phyloP scores from a whole-genome alignment of 345 rosid species.

The Gynandropsis gynandra region DNA sequence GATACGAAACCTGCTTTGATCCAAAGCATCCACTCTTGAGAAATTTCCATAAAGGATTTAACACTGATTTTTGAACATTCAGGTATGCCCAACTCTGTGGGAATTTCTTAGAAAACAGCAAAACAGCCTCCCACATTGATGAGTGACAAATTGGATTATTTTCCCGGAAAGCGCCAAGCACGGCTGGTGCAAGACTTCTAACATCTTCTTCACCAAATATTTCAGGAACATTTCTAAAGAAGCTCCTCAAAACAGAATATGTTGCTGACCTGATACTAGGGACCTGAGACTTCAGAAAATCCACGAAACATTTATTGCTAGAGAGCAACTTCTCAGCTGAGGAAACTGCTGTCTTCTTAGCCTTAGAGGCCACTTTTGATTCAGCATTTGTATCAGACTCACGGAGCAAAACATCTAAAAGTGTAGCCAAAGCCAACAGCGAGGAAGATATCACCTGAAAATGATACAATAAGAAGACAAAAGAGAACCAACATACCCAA shows the following conservation, averaged over 20 bases:
- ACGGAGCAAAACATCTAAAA: constrained; percentile 63
- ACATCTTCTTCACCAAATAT: constrained; percentile 55
- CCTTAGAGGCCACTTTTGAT: constrained; percentile 65
- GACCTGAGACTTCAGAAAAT: constrained; percentile 63
- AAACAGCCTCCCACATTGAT: constrained; percentile 84
- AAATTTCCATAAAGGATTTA: constrained; percentile 68
- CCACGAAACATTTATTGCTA: constrained; percentile 61
- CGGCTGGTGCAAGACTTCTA: constrained; percentile 50
- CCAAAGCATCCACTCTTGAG: constrained; percentile 83
- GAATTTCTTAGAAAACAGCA: constrained; percentile 65
- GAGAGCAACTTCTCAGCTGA: constrained; percentile 75
- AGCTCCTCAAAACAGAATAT: constrained; percentile 62
- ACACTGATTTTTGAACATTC: constrained; percentile 59
- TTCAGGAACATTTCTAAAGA: constrained; percentile 61
- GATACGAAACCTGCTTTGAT: constrained; percentile 85
- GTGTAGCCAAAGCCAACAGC: constrained; percentile 74
- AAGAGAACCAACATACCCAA: constrained; percentile 14
- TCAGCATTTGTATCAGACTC: constrained; percentile 43
- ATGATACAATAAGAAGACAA: constrained; percentile 21
- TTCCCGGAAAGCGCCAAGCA: constrained; percentile 87
- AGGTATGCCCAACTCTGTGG: constrained; percentile 68
- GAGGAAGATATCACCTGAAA: constrained; percentile 80
- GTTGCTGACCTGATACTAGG: constrained; percentile 75
- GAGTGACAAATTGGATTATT: constrained; percentile 80
- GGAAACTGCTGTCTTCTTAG: constrained; percentile 57